Evolutionary conservation across 1,284 basidiomycete species (phyloP), one percentile per base, ranked within the genome.

Genomic region (Flammula alnicola): DNA sequence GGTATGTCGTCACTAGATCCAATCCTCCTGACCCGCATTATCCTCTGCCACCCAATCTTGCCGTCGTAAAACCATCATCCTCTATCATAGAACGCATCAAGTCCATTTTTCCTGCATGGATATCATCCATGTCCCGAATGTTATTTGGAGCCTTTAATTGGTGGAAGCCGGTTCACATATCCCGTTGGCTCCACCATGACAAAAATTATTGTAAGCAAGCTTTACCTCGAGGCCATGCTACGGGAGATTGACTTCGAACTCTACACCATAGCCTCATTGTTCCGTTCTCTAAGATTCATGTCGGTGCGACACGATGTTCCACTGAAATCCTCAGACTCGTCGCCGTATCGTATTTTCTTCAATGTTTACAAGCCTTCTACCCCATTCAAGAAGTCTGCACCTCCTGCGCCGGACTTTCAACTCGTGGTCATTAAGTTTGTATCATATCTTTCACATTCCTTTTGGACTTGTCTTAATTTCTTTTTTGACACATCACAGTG

Each of bases 361-460:
- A 89, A 98, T 64, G 77, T 95, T 3, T 98, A 96, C 77, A 96
- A 97, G 62, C 96, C 96, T 2, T 72, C 71, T 7, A 93, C 93
- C 0, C 76, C 86, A 6, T 97, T 88, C 72, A 86, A 86, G 62
- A 93, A 92, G 67, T 85, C 86, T 0, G 72, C 82, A 2, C 91
- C 89, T 2, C 85, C 89, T 4, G 77, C 79, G 1, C 94, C 96
- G 4, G 94, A 98, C 68, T 99, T 93, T 68, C 81, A 87, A 45
- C 73, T 98, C 12, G 90, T 91, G 0, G 88, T 96, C 1, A 78
- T 96, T 40, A 84, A 95, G 92, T 94, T 58, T 62, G 88, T 71
- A 14, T 25, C 10, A 31, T 39, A 9, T 40, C 16, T 42, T 9
- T 40, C 22, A 41, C 4, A 16, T 37, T 44, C 22, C 43, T 12